phyloP scores from a whole-genome alignment of 164 flowering plant genomes.

The Liquidambar formosana region DNA sequence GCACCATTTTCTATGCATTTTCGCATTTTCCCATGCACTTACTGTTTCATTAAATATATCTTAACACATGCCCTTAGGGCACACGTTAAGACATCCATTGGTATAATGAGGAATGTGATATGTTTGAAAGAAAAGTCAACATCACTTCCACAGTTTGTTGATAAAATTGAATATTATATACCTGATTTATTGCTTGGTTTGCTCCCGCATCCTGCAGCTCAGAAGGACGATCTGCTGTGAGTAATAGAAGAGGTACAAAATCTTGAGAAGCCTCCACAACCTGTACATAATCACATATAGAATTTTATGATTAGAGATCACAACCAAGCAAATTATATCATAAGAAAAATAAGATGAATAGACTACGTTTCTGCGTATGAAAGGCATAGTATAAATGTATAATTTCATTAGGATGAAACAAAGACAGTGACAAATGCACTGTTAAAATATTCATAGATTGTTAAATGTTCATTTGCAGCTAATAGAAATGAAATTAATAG shows the following conservation, averaged over 20 bases:
- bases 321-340: background rate
- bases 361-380: background rate
- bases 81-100: too few species aligned
- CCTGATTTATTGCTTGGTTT: conserved; percentile 97
- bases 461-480: background rate
- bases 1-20: too few species aligned
- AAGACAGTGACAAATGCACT: background rate
- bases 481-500: background rate
- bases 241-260: conserved; percentile 78
- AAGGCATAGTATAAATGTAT: background rate
- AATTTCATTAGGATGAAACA: background rate
- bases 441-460: background rate
- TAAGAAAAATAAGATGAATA: background rate
- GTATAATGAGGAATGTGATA: background rate
- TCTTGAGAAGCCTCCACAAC: conserved; percentile 97
- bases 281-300: conserved; percentile 30
- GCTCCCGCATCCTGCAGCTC: conserved; percentile 89
- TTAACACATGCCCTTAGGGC: too few species aligned
- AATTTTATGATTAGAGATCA: background rate
- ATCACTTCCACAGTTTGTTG: background rate
- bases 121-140: background rate
- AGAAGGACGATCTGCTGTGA: conserved; percentile 99
- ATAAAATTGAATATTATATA: conserved; percentile 14
- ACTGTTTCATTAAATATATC: too few species aligned
- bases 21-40: too few species aligned